Evolutionary conservation across 441 rosid genomes (phyloP), one percentile per base, ranked within the genome.

Genomic region (Gossypium trilobum): DNA sequence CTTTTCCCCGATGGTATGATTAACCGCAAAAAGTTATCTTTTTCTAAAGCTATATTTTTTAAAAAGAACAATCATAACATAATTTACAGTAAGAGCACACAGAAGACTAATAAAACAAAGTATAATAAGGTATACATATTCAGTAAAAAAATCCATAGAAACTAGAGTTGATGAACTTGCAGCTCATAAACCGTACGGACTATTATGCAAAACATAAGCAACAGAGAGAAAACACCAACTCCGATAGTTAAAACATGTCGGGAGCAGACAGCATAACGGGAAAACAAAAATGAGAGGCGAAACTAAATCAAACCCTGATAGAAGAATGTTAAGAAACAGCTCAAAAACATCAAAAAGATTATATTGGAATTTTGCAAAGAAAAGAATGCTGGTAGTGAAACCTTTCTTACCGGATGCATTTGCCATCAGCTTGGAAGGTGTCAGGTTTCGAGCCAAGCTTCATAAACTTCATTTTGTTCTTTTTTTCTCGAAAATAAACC

Each of bases 401-500:
- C n/a, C n/a, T 39, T 70, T 56, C 83, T 81, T 72, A 92, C 99
- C 89, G 87, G 81, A 79, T 63, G 73, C 80, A 79, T 84, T 87
- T 87, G 52, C 90, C 99, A 65, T 91, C 93, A 78, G 91, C 83
- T 76, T 84, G 91, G 76, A 94, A 88, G 16, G 87, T 79, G 86
- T 94, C 99, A 79, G 97, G 97, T 88, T 90, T 94, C 56, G 90
- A 90, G 42, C 99, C 99, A 78, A 94, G 76, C 88, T 94, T 94
- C 99, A 94, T 92, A 77, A 86, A 89, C 97, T 92, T 94, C 99
- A 94, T 94, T 56, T 79, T 82, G 44, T 27, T 36, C 61, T 10
- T 16, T 16, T 13, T 58, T 9, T 17, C 46, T 27, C 73, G 77
- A 42, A 76, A 83, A 75, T 60, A 67, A 69, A 39, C 74, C 82